Percentiles rank a stretch among this genome's conserved stretches.
These are phyloP conservation scores for Crataegus laevigata DNA, from an alignment of 306 rosid species.

Conservation along the genomic window DNA sequence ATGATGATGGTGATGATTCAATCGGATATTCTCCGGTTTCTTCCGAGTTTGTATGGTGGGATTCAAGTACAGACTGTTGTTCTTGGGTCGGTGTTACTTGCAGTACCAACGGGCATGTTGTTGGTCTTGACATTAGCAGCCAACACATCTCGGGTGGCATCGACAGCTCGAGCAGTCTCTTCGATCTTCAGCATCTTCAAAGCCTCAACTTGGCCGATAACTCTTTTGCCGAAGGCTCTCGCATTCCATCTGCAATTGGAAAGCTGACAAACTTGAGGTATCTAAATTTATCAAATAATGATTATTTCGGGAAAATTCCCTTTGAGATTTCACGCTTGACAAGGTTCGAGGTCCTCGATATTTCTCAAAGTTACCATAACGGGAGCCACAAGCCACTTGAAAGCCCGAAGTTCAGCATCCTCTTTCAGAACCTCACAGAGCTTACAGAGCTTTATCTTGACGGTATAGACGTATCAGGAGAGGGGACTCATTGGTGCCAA, in stretches of 20 bases:
- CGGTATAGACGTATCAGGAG: too few species aligned
- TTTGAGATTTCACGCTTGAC: slow-evolving; percentile 14
- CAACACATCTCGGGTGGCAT: slow-evolving; percentile 13
- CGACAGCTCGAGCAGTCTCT: neutral
- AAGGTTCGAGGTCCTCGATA: slow-evolving; percentile 32
- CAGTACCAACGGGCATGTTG: slow-evolving; percentile 15
- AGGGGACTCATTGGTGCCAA: too few species aligned
- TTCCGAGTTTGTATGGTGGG: slow-evolving; percentile 6
- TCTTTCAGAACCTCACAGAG: too few species aligned
- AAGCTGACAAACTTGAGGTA: slow-evolving; percentile 24
- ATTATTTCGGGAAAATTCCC: too few species aligned
- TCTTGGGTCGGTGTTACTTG: slow-evolving; percentile 11
- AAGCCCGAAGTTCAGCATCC: slow-evolving; percentile 12
- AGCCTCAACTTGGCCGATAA: slow-evolving; percentile 28
- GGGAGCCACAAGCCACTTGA: neutral
- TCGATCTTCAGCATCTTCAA: neutral
- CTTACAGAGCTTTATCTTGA: too few species aligned
- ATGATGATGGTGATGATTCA: too few species aligned
- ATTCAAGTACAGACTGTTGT: slow-evolving; percentile 1
- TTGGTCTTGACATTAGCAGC: slow-evolving; percentile 16
- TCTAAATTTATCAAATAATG: neutral
- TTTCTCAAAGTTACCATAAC: neutral
- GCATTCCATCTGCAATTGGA: slow-evolving; percentile 26
- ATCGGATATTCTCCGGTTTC: neutral
- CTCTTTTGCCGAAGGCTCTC: neutral